These are phyloP conservation scores for Trametes elegans DNA, from an alignment of 768 basidiomycete species.

Conservation along the genomic window DNA sequence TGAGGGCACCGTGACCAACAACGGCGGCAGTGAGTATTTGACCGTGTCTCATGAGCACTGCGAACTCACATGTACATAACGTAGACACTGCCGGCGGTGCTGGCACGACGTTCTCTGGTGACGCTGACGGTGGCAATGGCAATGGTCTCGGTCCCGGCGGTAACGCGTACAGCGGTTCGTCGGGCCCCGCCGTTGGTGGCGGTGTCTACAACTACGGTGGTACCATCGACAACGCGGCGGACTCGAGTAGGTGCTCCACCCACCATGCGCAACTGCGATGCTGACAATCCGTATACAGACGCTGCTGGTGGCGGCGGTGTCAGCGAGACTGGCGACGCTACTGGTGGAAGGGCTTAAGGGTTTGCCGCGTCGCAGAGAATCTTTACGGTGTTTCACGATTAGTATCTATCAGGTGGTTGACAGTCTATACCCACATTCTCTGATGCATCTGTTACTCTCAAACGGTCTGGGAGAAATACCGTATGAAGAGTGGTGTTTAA, in stretches of 20 bases:
- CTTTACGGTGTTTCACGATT: constrained; percentile 7
- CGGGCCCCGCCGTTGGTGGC: constrained; percentile 21
- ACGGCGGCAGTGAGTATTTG: constrained; percentile 16
- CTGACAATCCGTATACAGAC: background rate
- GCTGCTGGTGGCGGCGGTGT: constrained; percentile 19
- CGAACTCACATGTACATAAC: background rate
- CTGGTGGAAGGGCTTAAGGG: constrained; percentile 19
- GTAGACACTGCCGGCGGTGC: constrained; percentile 19
- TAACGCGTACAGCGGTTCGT: constrained; percentile 25
- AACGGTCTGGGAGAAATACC: too few species aligned
- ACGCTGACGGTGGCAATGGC: constrained; percentile 24
- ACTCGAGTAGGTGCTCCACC: constrained; percentile 16
- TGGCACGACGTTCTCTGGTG: constrained; percentile 22
- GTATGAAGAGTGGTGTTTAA: too few species aligned
- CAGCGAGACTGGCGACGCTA: constrained; percentile 22
- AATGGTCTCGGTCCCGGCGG: constrained; percentile 25
- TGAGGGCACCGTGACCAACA: constrained; percentile 10
- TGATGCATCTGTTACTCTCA: constrained; percentile 7
- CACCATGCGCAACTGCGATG: background rate
- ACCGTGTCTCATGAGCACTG: too few species aligned
- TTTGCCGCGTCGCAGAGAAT: constrained; percentile 10
- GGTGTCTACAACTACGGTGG: constrained; percentile 20
- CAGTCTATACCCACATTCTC: constrained; percentile 26
- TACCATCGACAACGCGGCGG: constrained; percentile 17
- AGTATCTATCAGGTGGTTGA: constrained; percentile 16